phyloP scores from a whole-genome alignment of 2,329 filamentous ascomycete genomes.

The Apiospora marii region DNA sequence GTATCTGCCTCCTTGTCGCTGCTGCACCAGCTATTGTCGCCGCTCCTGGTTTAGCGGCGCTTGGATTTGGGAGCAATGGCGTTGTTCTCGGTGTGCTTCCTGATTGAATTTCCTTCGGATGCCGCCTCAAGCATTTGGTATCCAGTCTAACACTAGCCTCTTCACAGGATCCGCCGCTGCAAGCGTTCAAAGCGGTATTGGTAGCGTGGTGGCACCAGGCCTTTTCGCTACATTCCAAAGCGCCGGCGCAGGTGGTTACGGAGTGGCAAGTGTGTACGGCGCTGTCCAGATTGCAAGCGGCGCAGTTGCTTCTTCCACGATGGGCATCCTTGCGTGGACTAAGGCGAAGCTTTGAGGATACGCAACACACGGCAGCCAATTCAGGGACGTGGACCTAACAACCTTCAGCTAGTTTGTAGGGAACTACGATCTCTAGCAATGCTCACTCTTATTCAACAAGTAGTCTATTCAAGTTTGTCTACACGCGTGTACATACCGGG shows the following conservation, averaged over 20 bases:
- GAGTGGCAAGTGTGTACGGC: constrained; percentile 32
- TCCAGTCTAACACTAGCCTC: constrained; percentile 7
- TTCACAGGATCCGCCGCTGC: constrained; percentile 34
- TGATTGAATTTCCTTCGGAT: neutral
- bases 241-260: constrained; percentile 36
- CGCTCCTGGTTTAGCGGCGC: neutral
- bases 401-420: neutral
- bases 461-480: neutral
- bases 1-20: constrained; percentile 3
- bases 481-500: neutral
- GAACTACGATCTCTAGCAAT: neutral
- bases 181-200: constrained; percentile 32
- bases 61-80: constrained; percentile 10
- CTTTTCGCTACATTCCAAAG: constrained; percentile 37
- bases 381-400: neutral
- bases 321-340: constrained; percentile 4
- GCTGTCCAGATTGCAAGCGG: constrained; percentile 31
- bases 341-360: neutral
- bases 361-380: neutral
- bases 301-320: neutral
- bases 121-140: neutral
- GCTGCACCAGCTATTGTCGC: neutral
- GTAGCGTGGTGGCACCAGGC: constrained; percentile 33
- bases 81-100: constrained; percentile 3
- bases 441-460: neutral